These are phyloP conservation scores for Debaryomyces singareniensis DNA, from an alignment of 1,139 yeast species.

Conservation along the genomic window DNA sequence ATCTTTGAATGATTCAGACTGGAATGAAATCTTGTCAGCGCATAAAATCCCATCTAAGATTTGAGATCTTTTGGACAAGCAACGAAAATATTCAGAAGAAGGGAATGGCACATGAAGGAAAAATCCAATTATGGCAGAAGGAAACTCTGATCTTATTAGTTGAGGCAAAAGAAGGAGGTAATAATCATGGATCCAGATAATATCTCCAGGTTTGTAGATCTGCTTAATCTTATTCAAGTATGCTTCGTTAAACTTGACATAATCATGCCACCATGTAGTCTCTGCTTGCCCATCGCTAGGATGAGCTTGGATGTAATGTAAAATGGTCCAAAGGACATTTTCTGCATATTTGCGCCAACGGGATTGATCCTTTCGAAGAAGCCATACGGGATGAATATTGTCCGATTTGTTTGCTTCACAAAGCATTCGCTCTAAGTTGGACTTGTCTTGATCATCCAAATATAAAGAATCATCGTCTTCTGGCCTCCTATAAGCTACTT, in stretches of 20 bases:
- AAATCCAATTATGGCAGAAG: conserved; percentile 75
- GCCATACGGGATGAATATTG: conserved; percentile 80
- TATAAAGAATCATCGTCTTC: neutral
- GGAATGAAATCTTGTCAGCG: conserved; percentile 80
- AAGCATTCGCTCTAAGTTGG: conserved; percentile 37
- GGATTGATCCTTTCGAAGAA: conserved; percentile 62
- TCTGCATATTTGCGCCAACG: conserved; percentile 91
- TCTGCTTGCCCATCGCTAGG: conserved; percentile 62
- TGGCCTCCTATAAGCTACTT: conserved; percentile 32
- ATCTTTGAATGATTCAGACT: conserved; percentile 76
- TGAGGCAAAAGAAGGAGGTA: conserved; percentile 82
- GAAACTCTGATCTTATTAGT: conserved; percentile 73
- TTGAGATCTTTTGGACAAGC: conserved; percentile 75
- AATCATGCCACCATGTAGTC: conserved; percentile 83
- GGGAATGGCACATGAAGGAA: conserved; percentile 92
- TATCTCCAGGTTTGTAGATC: conserved; percentile 81
- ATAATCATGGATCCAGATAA: conserved; percentile 94
- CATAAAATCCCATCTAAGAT: conserved; percentile 89
- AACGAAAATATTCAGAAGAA: conserved; percentile 88
- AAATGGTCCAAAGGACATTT: conserved; percentile 85
- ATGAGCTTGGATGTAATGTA: conserved; percentile 82
- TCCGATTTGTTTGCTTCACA: conserved; percentile 38
- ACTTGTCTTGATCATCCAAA: conserved; percentile 51
- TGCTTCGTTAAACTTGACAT: conserved; percentile 84
- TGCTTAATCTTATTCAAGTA: conserved; percentile 72